Evolutionary conservation across 495 filamentous ascomycete genomes (phyloP).

Genomic region (Trichocladium antarcticum): DNA sequence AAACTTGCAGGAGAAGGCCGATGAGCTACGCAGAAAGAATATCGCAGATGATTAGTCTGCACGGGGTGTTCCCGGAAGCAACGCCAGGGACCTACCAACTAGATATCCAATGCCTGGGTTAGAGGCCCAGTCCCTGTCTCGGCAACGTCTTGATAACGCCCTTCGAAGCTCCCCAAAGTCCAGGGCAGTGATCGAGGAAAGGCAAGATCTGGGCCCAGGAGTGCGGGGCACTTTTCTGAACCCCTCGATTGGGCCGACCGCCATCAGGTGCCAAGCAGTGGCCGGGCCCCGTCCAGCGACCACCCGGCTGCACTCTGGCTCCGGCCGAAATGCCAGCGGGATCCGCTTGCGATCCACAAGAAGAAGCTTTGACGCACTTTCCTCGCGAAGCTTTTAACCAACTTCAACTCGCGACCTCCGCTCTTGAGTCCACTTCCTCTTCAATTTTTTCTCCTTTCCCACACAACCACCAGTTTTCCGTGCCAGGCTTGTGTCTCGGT

Average conservation of each 20-base stretch:
- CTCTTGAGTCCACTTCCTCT: slow-evolving; percentile 6
- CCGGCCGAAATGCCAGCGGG: neutral
- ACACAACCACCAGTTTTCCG: neutral
- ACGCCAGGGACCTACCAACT: too few relatives aligned
- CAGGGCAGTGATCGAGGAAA: neutral
- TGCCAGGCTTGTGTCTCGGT: slow-evolving; percentile 2
- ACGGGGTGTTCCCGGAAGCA: too few relatives aligned
- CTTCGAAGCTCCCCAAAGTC: neutral
- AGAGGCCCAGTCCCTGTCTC: neutral
- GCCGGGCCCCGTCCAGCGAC: neutral
- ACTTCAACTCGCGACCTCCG: slow-evolving; percentile 1
- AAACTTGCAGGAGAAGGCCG: too few relatives aligned
- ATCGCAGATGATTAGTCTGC: too few relatives aligned
- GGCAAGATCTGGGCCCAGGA: neutral
- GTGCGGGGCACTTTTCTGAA: neutral
- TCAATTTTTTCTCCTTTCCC: slow-evolving; percentile 1
- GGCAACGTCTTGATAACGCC: slow-evolving; percentile 1
- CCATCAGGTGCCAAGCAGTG: neutral
- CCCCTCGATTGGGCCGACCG: neutral
- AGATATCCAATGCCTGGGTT: too few relatives aligned
- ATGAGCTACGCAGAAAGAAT: too few relatives aligned
- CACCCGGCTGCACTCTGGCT: neutral
- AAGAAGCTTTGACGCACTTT: slow-evolving; percentile 11
- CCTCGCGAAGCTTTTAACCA: slow-evolving; percentile 4
- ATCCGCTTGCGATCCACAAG: neutral